Base-by-base conservation (phyloP, 1,284 basidiomycete genomes). In the Boletus nobilissimus region DNA sequence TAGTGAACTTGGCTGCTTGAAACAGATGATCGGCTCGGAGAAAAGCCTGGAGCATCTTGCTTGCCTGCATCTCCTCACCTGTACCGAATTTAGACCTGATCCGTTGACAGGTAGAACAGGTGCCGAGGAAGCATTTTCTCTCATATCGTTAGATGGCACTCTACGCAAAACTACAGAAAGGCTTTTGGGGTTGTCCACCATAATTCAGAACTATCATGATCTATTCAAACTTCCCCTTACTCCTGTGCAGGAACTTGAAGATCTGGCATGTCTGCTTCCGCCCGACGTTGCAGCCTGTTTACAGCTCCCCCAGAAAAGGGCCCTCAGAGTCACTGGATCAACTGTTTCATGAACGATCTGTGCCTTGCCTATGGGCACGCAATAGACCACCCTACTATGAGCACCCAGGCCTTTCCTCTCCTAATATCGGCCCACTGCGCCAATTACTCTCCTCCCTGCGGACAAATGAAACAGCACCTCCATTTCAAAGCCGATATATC, bases 1-100 rank as follows among this genome's bases (percentile, higher is more conserved):
- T 43, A 54, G 22, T 7, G 71, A 75, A 5, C 24, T 74, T 1
- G 74, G 70, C 26, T 75, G 74, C 26, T 36, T 75, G 32, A 73
- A 29, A 36, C 65, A 73, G 9, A 36, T 10, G 8, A 43, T 38
- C 24, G 36, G 32, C 32, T 11, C 29, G 40, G 32, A 67, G 51
- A 75, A 64, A 9, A 36, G 19, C 18, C 34, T 67, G 8, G 46
- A 22, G 10, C 51, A 43, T 34, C 75, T 76, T 36, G 72, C 72
- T 39, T 24, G 36, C 62, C 34, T 64, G 16, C 57, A 60, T 34
- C 18, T 29, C 2, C 40, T 19, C 6, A 74, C 74, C 3, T 19
- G 64, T n/a, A 16, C 19, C 18, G 54, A 11, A 34, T 67, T 51
- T 48, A 46, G 65, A 48, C 73, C 73, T 8, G 73, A 76, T 14